Evolutionary conservation across 139 green algal species (phyloP).

Genomic region (Chlamydomonas applanata): DNA sequence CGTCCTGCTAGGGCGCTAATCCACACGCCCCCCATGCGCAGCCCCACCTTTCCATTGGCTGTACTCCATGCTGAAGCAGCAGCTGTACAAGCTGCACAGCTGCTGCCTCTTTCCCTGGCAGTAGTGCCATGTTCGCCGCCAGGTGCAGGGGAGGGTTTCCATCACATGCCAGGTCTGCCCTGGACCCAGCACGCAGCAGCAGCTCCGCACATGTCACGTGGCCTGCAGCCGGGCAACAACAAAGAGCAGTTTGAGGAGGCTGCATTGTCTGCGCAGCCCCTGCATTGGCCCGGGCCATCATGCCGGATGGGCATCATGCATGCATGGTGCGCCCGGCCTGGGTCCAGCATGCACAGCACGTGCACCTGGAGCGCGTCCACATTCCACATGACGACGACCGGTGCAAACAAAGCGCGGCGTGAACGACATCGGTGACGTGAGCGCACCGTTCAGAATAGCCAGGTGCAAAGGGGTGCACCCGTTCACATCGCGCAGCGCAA

Average conservation of each 20-base stretch:
- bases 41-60: neutral
- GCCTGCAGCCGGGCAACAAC: conserved; percentile 36
- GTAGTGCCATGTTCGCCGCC: conserved; percentile 43
- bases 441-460: conserved; percentile 66
- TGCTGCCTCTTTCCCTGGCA: conserved; percentile 6
- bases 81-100: conserved; percentile 40
- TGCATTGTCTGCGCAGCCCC: too few species aligned
- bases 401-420: too few species aligned
- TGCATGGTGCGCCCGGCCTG: too few species aligned
- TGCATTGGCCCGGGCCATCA: too few species aligned
- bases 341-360: too few species aligned
- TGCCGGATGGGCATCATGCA: too few species aligned
- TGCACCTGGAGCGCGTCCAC: too few species aligned
- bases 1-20: too few species aligned
- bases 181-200: conserved; percentile 52
- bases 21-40: too few species aligned
- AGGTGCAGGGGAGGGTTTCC: conserved; percentile 67
- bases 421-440: too few species aligned
- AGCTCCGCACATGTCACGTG: conserved; percentile 42
- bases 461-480: conserved; percentile 79
- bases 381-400: too few species aligned
- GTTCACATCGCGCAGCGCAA: conserved; percentile 56
- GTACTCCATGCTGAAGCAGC: conserved; percentile 18
- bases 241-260: too few species aligned
- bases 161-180: conserved; percentile 49